Base-by-base conservation (phyloP, 1,139 yeast genomes). In the Kodamaea anthophila region DNA sequence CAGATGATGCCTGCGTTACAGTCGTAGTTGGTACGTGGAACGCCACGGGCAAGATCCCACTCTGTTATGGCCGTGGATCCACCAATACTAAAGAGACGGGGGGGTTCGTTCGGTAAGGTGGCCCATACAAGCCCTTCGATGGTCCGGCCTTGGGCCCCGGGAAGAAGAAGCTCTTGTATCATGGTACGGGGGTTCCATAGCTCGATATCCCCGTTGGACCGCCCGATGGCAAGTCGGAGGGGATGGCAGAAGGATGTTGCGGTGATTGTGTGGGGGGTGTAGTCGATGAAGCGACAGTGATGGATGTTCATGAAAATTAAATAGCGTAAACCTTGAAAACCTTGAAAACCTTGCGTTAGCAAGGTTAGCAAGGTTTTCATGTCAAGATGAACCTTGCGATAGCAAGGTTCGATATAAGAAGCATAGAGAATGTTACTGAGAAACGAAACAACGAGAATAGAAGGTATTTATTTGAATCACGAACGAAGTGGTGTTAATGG, bases 1-100 rank as follows among this genome's bases (percentile, higher is more conserved):
- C 98, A 93, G 36, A 87, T 82, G 12, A 86, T 79, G 20, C 97
- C 97, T 1, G 95, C 85, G 51, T 88, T 87, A 60, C 96, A 85
- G 52, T 88, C 96, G 48, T 79, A 79, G 52, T 87, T 84, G 30
- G 67, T 66, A 33, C 74, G 51, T 2, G 96, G 95, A 35, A 71
- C 59, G 6, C 94, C 86, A 1, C 85, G 77, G 5, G 61, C 45
- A 33, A 88, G 58, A 49, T 88, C 84, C 98, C 98, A 93, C 55
- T 93, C 98, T 3, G 96, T 87, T 30, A 93, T 65, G 33, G 71
- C 71, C 5, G 96, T 84, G 1, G 96, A 85, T 7, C 96, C 97
- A 31, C 97, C 98, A 41, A 88, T 85, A 23, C 95, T 81, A 51
- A 91, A 93, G 28, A 93, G 65, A 39, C 97, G 68, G 11, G 84